Percentiles rank a stretch among this genome's conserved stretches.
These are phyloP conservation scores for Euptelea pleiosperma DNA, from an alignment of 164 flowering plant genomes.

Conservation along the genomic window DNA sequence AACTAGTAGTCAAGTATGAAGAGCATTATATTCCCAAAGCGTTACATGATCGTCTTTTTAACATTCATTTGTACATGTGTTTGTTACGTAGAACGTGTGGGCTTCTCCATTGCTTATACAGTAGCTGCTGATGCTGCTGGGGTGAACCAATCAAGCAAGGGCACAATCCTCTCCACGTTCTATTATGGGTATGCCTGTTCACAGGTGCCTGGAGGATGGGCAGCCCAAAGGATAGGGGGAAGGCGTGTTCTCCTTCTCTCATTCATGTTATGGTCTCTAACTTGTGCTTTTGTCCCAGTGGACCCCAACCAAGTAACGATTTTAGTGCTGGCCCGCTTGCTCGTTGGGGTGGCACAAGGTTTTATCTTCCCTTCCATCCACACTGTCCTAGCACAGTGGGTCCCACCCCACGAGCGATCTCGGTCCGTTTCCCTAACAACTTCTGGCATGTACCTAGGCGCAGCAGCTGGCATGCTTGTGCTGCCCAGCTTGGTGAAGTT, in stretches of 20 bases:
- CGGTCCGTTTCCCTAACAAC: constrained; percentile 83
- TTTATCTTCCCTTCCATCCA: constrained; percentile 87
- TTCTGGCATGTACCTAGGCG: constrained; percentile 86
- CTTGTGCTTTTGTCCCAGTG: constrained; percentile 61
- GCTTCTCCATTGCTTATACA: constrained; percentile 80
- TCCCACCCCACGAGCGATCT: constrained; percentile 78
- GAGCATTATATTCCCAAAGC: constrained; percentile 41
- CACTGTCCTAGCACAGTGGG: constrained; percentile 86
- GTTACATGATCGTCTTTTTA: constrained; percentile 63
- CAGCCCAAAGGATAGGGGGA: constrained; percentile 75
- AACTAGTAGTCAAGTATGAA: constrained; percentile 25
- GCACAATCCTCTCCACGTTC: constrained; percentile 69
- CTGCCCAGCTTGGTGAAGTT: constrained; percentile 69
- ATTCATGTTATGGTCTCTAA: constrained; percentile 69
- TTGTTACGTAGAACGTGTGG: constrained; percentile 80
- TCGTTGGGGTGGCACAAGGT: constrained; percentile 85
- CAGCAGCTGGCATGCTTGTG: constrained; percentile 70
- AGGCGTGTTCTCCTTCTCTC: constrained; percentile 70
- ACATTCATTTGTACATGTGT: constrained; percentile 67
- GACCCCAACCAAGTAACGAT: constrained; percentile 50
- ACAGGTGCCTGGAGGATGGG: constrained; percentile 87
- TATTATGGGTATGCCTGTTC: constrained; percentile 79
- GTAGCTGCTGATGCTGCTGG: constrained; percentile 75
- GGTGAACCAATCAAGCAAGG: constrained; percentile 66
- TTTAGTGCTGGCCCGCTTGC: constrained; percentile 65